Conservation (phyloP, 768 basidiomycete genomes). For the Auricularia cornea region DNA sequence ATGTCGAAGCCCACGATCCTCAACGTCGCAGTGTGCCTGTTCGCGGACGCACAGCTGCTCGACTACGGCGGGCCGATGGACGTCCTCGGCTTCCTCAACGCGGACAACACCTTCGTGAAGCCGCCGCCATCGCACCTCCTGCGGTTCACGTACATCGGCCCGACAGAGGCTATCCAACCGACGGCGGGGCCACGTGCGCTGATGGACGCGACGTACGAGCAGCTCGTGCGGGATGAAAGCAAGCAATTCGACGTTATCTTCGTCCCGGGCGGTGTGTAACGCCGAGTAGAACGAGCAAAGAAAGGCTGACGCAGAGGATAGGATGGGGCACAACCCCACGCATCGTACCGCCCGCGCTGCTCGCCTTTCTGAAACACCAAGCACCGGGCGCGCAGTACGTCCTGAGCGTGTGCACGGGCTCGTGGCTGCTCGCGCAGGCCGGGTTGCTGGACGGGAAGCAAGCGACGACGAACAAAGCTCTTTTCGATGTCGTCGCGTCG, state of each 20-base stretch:
- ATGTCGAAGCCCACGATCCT: neutral
- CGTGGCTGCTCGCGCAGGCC: conserved; percentile 29
- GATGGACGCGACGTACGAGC: conserved; percentile 1
- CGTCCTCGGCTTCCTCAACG: conserved; percentile 16
- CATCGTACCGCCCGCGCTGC: conserved; percentile 1
- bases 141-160: neutral
- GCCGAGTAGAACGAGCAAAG: too few relatives aligned
- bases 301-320: neutral
- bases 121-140: neutral
- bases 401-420: conserved; percentile 35
- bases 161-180: neutral
- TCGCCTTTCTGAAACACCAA: conserved; percentile 26
- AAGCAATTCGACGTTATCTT: conserved; percentile 9
- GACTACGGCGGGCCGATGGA: conserved; percentile 29
- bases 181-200: neutral
- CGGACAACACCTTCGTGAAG: neutral
- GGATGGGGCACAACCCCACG: too few relatives aligned
- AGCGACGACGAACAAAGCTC: conserved; percentile 39
- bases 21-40: neutral
- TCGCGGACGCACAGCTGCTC: conserved; percentile 3
- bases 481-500: conserved; percentile 18
- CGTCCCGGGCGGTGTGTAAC: conserved; percentile 7
- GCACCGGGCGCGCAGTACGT: conserved; percentile 32
- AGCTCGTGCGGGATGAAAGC: neutral
- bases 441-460: conserved; percentile 34